Evolutionary conservation across 2,329 filamentous ascomycete species (phyloP), one percentile per base, ranked within the genome.

Genomic region (Coniochaeta sp.): DNA sequence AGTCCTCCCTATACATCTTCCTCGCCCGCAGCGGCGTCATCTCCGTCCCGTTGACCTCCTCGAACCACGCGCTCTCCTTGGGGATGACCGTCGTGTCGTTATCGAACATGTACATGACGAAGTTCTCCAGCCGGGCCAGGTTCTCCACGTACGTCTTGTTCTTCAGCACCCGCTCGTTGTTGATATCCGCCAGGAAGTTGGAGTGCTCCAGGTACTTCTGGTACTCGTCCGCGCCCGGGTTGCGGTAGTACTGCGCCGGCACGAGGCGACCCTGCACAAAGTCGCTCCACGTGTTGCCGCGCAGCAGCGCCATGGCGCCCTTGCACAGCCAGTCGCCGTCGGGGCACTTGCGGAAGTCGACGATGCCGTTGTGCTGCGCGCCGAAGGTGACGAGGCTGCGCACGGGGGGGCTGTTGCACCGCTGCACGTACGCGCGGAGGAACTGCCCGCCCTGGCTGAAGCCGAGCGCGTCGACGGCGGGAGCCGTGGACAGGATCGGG

Each of bases 381-480:
- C 93, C 93, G 68, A 95, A 96, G 1, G 93, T 97, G 64, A 96
- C 83, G 40, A 97, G 83, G 71, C 85, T 93, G 65, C 86, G 83
- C 14, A 96, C 84, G 4, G 85, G 87, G 0, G 91, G 88, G 36
- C 68, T 69, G 72, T 92, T 95, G 80, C 95, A 99, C 50, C 91
- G 84, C 80, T 99, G 87, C 64, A 96, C 80, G 72, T 96, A 93
- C 26, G 83, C 95, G 61, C 95, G 87, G n/a, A 99, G 83, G 77
- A 99, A 97, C 73, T 96, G 91, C 1, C 95, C 95, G 64, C 95
- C 95, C 74, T 99, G 95, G 16, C 90, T 95, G 79, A 99, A 97
- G 30, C 95, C 95, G 38, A 99, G 77, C 36, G 93, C 93, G 74
- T 98, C 95, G 70, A 97, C 81, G 64, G 89, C 91, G 0, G 90